Percentiles rank a stretch among this genome's conserved stretches.
Evolutionary conservation across 148 eudicot species (phyloP).

Genomic region (Simmondsia chinensis): DNA sequence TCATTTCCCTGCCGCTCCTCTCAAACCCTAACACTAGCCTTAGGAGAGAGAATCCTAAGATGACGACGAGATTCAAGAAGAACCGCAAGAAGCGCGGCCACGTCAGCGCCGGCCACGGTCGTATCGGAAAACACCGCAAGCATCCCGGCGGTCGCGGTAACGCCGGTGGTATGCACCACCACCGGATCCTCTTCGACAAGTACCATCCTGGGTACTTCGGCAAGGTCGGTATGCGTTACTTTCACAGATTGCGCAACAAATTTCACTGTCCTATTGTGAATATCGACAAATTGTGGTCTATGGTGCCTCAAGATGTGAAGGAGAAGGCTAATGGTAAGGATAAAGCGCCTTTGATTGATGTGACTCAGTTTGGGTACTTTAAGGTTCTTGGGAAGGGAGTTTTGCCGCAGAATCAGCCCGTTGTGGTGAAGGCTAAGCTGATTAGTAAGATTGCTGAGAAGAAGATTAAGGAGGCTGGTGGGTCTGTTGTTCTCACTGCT

Average conservation of each 20-base stretch:
- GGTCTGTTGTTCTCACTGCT: slow-evolving; percentile 45
- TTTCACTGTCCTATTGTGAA: slow-evolving; percentile 39
- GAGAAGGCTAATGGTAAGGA: slow-evolving; percentile 25
- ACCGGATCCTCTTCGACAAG: slow-evolving; percentile 47
- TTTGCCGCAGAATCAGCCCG: slow-evolving; percentile 16
- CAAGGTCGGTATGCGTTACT: slow-evolving; percentile 43
- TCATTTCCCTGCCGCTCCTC: not conserved
- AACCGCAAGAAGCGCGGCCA: slow-evolving; percentile 52
- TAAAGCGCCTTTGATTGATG: slow-evolving; percentile 29
- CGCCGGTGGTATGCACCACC: slow-evolving; percentile 53
- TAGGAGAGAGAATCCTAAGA: slow-evolving; percentile 1
- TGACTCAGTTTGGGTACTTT: slow-evolving; percentile 37
- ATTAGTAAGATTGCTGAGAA: slow-evolving; percentile 44
- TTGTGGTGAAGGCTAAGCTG: slow-evolving; percentile 41
- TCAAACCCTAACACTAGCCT: not conserved
- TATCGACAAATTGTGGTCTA: slow-evolving; percentile 35
- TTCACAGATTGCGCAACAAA: slow-evolving; percentile 38
- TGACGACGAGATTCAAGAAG: slow-evolving; percentile 39
- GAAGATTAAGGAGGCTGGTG: slow-evolving; percentile 46
- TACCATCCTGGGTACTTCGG: slow-evolving; percentile 52
- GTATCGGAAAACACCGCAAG: slow-evolving; percentile 44
- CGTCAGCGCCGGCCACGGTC: slow-evolving; percentile 43
- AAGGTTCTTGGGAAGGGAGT: slow-evolving; percentile 42
- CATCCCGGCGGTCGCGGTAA: slow-evolving; percentile 55
- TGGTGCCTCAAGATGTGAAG: slow-evolving; percentile 26